Conservation (phyloP, 2,329 filamentous ascomycete genomes). For the Nemania sp. region DNA sequence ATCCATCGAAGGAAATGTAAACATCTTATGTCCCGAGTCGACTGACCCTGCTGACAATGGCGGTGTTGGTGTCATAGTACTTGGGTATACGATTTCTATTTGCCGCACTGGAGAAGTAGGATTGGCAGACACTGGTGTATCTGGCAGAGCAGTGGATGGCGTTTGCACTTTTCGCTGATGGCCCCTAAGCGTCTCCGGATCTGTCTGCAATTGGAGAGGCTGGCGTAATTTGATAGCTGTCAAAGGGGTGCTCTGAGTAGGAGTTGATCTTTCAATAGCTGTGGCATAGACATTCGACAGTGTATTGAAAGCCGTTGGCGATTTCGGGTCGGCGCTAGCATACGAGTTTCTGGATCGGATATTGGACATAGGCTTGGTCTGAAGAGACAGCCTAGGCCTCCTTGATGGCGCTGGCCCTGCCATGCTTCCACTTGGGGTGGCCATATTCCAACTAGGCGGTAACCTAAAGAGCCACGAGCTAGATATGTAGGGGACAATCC, state of each 20-base stretch:
- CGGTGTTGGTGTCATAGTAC: conserved; percentile 62
- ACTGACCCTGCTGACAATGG: conserved; percentile 57
- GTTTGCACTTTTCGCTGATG: conserved; percentile 44
- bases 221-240: conserved; percentile 53
- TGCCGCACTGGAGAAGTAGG: conserved; percentile 51
- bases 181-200: conserved; percentile 39
- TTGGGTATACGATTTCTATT: conserved; percentile 54
- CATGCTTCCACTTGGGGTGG: conserved; percentile 39
- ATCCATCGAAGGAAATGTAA: conserved; percentile 50
- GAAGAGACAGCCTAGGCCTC: conserved; percentile 60
- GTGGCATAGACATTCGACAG: conserved; percentile 67
- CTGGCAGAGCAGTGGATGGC: conserved; percentile 52
- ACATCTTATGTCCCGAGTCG: conserved; percentile 48
- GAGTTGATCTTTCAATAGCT: conserved; percentile 62
- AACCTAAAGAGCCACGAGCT: neutral
- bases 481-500: neutral
- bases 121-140: conserved; percentile 58
- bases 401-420: conserved; percentile 44
- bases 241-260: conserved; percentile 50
- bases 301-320: conserved; percentile 67
- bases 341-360: conserved; percentile 47
- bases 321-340: conserved; percentile 56
- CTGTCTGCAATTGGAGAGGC: conserved; percentile 44
- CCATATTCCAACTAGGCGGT: neutral
- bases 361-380: conserved; percentile 52